Percentiles rank a stretch among this genome's conserved stretches.
phyloP scores from a whole-genome alignment of 2,329 filamentous ascomycete species.

The Fusarium bactridioides region DNA sequence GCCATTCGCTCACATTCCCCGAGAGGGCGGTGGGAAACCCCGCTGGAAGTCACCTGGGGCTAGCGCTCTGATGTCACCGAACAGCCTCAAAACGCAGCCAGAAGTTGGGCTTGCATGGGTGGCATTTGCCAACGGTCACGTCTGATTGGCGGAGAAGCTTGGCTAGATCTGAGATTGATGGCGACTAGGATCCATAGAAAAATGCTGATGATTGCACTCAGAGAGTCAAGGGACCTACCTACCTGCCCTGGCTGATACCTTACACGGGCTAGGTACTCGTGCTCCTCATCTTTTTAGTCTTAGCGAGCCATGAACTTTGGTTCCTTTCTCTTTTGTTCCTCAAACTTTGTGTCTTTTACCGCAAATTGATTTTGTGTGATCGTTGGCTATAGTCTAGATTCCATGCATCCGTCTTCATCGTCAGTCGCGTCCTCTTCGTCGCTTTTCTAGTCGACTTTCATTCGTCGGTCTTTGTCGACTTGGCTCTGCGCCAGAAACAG shows the following conservation, averaged over 20 bases:
- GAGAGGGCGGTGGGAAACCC: not conserved
- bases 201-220: slow-evolving; percentile 34
- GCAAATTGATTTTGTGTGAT: slow-evolving; percentile 3
- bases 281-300: slow-evolving; percentile 15
- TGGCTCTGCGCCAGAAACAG: not conserved
- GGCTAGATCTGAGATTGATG: slow-evolving; percentile 28
- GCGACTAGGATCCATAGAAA: slow-evolving; percentile 5
- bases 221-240: slow-evolving; percentile 26
- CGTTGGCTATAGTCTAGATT: not conserved
- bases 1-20: slow-evolving; percentile 29
- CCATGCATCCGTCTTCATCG: slow-evolving; percentile 23
- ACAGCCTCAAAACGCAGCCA: slow-evolving; percentile 1
- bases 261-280: not conserved
- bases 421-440: slow-evolving; percentile 15
- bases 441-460: slow-evolving; percentile 12
- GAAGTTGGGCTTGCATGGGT: slow-evolving; percentile 13
- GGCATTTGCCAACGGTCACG: slow-evolving; percentile 4
- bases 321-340: not conserved
- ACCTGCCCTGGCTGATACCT: slow-evolving; percentile 19
- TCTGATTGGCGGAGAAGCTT: slow-evolving; percentile 18
- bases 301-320: slow-evolving; percentile 15
- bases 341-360: not conserved
- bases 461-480: not conserved
- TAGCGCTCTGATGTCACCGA: slow-evolving; percentile 31
- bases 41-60: slow-evolving; percentile 21